Base-by-base conservation (phyloP, 176 grass and related monocot genomes). In the Ensete ventricosum region DNA sequence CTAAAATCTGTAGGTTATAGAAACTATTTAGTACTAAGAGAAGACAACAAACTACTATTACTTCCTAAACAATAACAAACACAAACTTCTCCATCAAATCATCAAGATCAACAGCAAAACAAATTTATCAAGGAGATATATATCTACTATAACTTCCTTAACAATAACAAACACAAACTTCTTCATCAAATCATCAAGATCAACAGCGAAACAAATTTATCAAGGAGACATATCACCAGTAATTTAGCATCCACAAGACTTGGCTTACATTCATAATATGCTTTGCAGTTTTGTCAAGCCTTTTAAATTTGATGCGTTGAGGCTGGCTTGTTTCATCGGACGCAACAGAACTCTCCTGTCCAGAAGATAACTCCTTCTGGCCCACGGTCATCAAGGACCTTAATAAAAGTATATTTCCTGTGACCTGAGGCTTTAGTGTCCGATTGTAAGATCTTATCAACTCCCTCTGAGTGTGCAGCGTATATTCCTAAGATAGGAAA, bases 241-340 rank as follows among this genome's bases (percentile, higher is more conserved):
- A 8, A 23, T 13, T 52, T 52, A 20, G 11, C 54, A 43, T 43
- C 34, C 34, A 43, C 34, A 43, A 43, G 4, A 43, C 54, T 9
- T 20, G 66, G 34, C 79, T 88, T 81, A 93, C 93, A 72, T 89
- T 93, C 94, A 96, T 93, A 53, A 93, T 91, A 34, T 97, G 88
- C 20, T 89, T 97, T 5, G 90, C 93, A 12, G 84, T 97, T 80
- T 97, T 93, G 84, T 98, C 90, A 16, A 86, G 90, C 50, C 90
- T 88, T 85, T 93, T 97, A 66, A 97, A 97, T 75, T 93, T 97
- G 24, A 97, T 87, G 17, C 72, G 75, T 0, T 48, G 82, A 25
- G 88, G 89, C 48, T 76, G 83, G 53, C 88, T 88, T 55, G 82
- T 26, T 1, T 52, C 73, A 79, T 78, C 78, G 77, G 77, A 75